Evolutionary conservation across 148 eudicot species (phyloP), one percentile per base, ranked within the genome.

Genomic region (Talinum fruticosum): DNA sequence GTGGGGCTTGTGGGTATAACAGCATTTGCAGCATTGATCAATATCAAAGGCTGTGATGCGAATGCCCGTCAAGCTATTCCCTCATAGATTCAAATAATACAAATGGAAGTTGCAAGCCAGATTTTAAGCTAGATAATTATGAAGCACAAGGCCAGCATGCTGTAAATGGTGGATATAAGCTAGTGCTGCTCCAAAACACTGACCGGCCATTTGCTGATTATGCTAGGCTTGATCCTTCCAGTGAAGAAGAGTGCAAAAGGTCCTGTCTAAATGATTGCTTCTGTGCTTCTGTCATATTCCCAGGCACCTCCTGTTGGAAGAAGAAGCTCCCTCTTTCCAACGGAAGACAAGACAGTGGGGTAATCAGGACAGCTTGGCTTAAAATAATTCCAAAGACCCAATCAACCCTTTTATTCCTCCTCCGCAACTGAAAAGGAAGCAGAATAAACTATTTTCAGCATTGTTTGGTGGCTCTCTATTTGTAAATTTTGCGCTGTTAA

Each of bases 1-100:
- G 84, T 0, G 90, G 92, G 26, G 79, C 81, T 32, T 91, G 96
- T 71, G 96, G 96, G 65, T 89, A 69, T 45, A 91, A 89, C 76
- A 89, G 81, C 74, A 77, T 87, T 14, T 90, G 94, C 81, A 73
- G 59, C 24, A 61, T 86, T 15, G 84, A 61, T 49, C 33, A 32
- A 1, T 68, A 75, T 69, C 23, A 47, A 10, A 88, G 85, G 77
- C 90, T 86, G 2, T 44, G 5, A 5, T 88, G 92, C 75, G 7
- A 44, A 18, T 90, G 92, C 76, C 94, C 89, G 1, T 54, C 34
- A 30, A 51, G 76, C 32, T 89, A 69, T 73, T 78, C 87, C 14
- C 77, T 87, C 30, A 10, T 82, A 30, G 87, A 91, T 82, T 84
- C 88, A 10, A 69, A 71, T 49, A 87, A 89, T 62, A 26, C 8